Percentiles rank a stretch among this genome's conserved stretches.
Evolutionary conservation across 306 rosid species (phyloP).

Genomic region (Elaeagnus macrophylla): DNA sequence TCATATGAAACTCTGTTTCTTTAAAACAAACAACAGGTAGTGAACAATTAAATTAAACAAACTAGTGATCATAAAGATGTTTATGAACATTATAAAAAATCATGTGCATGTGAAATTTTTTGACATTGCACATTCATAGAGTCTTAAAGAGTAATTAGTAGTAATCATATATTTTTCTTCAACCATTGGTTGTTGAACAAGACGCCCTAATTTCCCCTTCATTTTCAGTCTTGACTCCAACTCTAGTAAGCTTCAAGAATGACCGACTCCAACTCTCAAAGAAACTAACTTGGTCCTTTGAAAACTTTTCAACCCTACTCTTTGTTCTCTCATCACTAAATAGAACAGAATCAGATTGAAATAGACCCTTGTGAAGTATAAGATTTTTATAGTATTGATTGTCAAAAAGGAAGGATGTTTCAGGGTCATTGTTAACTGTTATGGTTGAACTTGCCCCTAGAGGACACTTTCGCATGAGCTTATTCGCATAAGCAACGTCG

Average conservation of each 20-base stretch:
- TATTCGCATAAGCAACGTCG: conserved; percentile 48
- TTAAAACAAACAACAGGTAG: too few species aligned
- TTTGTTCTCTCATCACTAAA: conserved; percentile 35
- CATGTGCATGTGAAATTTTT: too few species aligned
- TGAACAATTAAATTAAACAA: too few species aligned
- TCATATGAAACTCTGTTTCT: too few species aligned
- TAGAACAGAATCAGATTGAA: conserved; percentile 73
- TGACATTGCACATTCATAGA: too few species aligned
- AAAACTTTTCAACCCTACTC: conserved; percentile 39
- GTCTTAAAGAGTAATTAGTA: too few species aligned
- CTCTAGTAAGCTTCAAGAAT: conserved; percentile 52
- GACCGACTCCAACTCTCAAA: conserved; percentile 55
- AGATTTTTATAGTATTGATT: conserved; percentile 62
- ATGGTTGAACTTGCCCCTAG: conserved; percentile 25
- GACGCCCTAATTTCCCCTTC: conserved; percentile 60
- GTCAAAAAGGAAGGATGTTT: conserved; percentile 55
- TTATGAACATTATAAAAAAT: too few species aligned
- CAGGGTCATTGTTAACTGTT: conserved; percentile 61
- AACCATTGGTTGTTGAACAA: conserved; percentile 42
- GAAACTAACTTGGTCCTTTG: conserved; percentile 51
- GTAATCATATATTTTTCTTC: not conserved
- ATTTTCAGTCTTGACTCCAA: conserved; percentile 52
- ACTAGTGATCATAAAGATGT: too few species aligned
- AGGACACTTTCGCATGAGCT: conserved; percentile 50
- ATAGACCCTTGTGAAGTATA: conserved; percentile 44